phyloP scores from a whole-genome alignment of 192 early-diverging fungal species.

The Podila epicladia region DNA sequence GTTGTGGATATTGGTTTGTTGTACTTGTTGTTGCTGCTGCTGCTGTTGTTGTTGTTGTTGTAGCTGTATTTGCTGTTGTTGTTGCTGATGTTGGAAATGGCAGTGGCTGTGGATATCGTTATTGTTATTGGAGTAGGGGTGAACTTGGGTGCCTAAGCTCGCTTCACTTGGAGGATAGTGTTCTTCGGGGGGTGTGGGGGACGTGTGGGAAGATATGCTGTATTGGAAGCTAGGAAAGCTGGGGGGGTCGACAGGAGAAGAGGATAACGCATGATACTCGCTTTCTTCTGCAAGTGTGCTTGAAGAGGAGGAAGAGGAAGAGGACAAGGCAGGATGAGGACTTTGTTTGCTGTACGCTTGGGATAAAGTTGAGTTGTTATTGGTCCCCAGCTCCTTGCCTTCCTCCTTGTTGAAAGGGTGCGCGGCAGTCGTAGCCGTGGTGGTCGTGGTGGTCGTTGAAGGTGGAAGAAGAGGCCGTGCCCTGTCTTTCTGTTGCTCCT shows the following conservation, averaged over 20 bases:
- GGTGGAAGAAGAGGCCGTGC: background rate
- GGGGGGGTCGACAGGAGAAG: background rate
- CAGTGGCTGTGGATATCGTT: background rate
- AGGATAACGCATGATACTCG: background rate
- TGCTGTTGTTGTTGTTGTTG: background rate
- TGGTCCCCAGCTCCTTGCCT: too few species aligned
- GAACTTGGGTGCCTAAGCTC: background rate
- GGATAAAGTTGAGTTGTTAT: too few species aligned
- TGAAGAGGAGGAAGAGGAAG: background rate
- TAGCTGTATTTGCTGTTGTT: background rate
- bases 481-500: constrained; percentile 19
- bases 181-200: too few species aligned
- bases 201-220: too few species aligned
- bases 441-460: background rate
- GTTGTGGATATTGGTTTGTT: background rate
- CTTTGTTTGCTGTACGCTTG: too few species aligned
- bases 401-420: background rate
- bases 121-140: constrained; percentile 8
- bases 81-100: background rate
- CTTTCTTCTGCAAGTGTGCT: background rate
- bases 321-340: background rate
- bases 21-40: too few species aligned
- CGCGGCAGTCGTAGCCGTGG: background rate
- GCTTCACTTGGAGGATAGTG: too few species aligned
- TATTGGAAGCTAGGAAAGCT: background rate